These are phyloP conservation scores for Aspergillus unguis DNA, from an alignment of 2,329 filamentous ascomycete genomes.

Conservation along the genomic window DNA sequence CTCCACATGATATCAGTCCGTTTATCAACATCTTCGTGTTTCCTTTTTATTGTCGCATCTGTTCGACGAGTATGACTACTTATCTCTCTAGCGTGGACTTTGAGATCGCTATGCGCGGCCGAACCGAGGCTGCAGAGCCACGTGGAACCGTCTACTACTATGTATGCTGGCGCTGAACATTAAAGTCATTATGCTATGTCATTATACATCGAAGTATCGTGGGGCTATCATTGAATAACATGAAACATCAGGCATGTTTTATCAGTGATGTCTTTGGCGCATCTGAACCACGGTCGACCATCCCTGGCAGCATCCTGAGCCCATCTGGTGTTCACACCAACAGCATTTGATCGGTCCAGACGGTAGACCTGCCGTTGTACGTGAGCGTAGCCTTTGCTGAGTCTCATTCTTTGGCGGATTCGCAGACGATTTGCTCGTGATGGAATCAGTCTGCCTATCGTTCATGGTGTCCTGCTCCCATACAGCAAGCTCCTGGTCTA, in stretches of 20 bases:
- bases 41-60: not conserved
- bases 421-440: not conserved
- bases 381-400: constrained; percentile 11
- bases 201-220: no score
- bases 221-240: no score
- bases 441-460: not conserved
- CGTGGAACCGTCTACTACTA: not conserved
- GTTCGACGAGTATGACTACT: not conserved
- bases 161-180: not conserved
- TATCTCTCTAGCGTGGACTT: not conserved
- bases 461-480: not conserved
- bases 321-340: constrained; percentile 71
- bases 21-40: not conserved
- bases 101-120: not conserved
- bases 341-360: constrained; percentile 58
- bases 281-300: constrained; percentile 66
- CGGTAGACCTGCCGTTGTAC: not conserved
- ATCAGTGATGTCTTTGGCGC: constrained; percentile 53
- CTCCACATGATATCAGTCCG: no score
- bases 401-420: not conserved
- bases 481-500: not conserved
- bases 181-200: not conserved
- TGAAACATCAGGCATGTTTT: not conserved
- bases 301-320: constrained; percentile 64
- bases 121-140: constrained; percentile 2